A percentile compares a stretch with the other conserved stretches of the same genome.
Evolutionary conservation across 805 yeast species (phyloP).

Genomic region (Grigorovia humatica): DNA sequence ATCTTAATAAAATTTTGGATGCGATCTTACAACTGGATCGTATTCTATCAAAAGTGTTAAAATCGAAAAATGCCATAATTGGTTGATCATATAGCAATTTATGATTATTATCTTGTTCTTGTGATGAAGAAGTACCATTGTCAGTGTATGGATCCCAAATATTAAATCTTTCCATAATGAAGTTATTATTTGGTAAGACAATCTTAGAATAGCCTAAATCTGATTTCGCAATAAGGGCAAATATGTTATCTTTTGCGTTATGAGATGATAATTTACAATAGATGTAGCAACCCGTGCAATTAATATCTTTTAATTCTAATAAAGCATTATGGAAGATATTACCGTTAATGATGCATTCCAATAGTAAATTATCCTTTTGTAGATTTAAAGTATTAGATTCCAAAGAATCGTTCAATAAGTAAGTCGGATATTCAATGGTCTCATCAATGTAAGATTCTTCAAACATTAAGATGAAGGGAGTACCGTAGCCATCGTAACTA

Average conservation of each 20-base stretch:
- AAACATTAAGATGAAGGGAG: conserved; percentile 46
- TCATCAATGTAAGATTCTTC: conserved; percentile 46
- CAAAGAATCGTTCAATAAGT: conserved; percentile 25
- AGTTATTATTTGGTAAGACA: conserved; percentile 50
- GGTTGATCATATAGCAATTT: conserved; percentile 1
- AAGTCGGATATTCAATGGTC: conserved; percentile 46
- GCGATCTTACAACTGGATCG: conserved; percentile 41
- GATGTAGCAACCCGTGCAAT: conserved; percentile 40
- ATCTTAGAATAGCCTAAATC: conserved; percentile 66
- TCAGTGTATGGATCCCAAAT: conserved; percentile 11
- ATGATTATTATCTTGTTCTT: conserved; percentile 18
- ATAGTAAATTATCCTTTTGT: conserved; percentile 34
- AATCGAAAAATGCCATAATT: conserved; percentile 39
- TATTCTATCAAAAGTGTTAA: conserved; percentile 37
- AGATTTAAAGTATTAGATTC: conserved; percentile 32
- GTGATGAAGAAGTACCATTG: background rate
- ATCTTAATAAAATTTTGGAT: conserved; percentile 42
- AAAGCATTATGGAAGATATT: conserved; percentile 43
- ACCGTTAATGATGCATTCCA: conserved; percentile 46
- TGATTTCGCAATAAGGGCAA: conserved; percentile 52
- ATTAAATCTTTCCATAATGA: conserved; percentile 50
- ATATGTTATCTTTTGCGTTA: conserved; percentile 19
- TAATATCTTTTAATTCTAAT: conserved; percentile 46
- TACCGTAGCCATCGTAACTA: conserved; percentile 39
- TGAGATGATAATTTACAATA: conserved; percentile 30